phyloP scores from a whole-genome alignment of 2,329 filamentous ascomycete species.

The Bipolaris victoriae region DNA sequence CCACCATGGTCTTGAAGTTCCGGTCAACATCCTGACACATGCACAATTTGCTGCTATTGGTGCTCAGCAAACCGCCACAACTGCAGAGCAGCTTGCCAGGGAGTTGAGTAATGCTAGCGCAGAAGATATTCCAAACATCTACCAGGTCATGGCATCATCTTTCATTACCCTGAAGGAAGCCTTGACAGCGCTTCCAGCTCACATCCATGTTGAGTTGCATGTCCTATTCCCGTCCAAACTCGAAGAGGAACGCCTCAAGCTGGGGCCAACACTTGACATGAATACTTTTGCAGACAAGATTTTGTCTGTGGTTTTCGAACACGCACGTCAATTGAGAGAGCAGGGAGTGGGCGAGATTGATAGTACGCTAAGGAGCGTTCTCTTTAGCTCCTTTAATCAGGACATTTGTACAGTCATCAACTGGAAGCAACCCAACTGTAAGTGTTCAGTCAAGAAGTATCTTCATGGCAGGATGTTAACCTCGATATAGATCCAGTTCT shows the following conservation, averaged over 20 bases:
- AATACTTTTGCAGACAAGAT: conserved; percentile 87
- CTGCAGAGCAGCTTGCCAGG: conserved; percentile 31
- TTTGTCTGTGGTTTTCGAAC: conserved; percentile 85
- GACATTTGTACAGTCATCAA: conserved; percentile 92
- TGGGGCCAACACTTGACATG: conserved; percentile 79
- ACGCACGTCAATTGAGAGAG: conserved; percentile 73
- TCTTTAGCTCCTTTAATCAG: conserved; percentile 92
- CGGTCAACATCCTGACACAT: conserved; percentile 78
- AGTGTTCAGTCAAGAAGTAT: conserved; percentile 39
- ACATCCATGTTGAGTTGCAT: conserved; percentile 90
- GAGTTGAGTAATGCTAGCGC: conserved; percentile 33
- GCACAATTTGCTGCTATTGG: conserved; percentile 68
- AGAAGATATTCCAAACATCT: conserved; percentile 62
- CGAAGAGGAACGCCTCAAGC: conserved; percentile 72
- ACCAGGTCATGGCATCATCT: conserved; percentile 73
- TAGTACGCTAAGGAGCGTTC: conserved; percentile 80
- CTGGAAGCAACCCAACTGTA: conserved; percentile 98
- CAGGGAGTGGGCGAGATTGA: conserved; percentile 59
- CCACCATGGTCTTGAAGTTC: conserved; percentile 78
- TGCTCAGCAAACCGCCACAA: conserved; percentile 36
- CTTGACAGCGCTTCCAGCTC: conserved; percentile 73
- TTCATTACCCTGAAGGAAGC: conserved; percentile 83
- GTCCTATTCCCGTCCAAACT: conserved; percentile 80
- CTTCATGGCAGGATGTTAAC: conserved; percentile 16
- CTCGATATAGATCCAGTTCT: conserved; percentile 75